Conservation (phyloP, 208 protist species). For the Phytomonas sp. region DNA sequence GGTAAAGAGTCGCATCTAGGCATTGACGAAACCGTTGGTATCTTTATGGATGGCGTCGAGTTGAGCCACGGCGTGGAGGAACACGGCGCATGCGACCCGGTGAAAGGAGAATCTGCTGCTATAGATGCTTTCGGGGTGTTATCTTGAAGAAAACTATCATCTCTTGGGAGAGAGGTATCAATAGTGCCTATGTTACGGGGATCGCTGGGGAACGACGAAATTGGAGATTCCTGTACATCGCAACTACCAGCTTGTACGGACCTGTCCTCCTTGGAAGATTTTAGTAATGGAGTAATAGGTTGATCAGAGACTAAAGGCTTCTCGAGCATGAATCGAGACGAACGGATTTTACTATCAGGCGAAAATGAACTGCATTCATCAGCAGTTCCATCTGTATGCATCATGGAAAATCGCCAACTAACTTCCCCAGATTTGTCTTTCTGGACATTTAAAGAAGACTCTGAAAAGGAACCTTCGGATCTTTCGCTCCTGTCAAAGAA, state of each 20-base stretch:
- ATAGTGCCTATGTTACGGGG: neutral
- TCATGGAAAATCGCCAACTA: neutral
- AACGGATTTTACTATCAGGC: neutral
- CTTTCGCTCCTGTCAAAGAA: neutral
- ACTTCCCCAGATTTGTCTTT: neutral
- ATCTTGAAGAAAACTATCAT: neutral
- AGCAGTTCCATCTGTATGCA: neutral
- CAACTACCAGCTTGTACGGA: neutral
- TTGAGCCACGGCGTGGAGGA: slow-evolving; percentile 2
- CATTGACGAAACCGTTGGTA: neutral
- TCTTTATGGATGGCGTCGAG: slow-evolving; percentile 1
- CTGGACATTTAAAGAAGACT: neutral
- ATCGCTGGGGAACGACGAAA: neutral
- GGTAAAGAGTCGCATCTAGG: neutral
- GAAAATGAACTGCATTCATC: neutral
- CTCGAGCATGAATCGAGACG: neutral
- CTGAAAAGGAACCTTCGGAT: neutral
- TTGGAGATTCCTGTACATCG: neutral
- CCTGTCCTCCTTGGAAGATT: neutral
- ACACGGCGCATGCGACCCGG: neutral
- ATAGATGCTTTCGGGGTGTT: neutral
- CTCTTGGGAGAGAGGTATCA: neutral
- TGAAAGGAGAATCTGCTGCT: neutral
- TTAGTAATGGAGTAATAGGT: neutral
- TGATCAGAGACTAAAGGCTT: neutral